Evolutionary conservation across 192 early-diverging fungal genomes (phyloP), one percentile per base, ranked within the genome.

Genomic region (Pilaira anomala): DNA sequence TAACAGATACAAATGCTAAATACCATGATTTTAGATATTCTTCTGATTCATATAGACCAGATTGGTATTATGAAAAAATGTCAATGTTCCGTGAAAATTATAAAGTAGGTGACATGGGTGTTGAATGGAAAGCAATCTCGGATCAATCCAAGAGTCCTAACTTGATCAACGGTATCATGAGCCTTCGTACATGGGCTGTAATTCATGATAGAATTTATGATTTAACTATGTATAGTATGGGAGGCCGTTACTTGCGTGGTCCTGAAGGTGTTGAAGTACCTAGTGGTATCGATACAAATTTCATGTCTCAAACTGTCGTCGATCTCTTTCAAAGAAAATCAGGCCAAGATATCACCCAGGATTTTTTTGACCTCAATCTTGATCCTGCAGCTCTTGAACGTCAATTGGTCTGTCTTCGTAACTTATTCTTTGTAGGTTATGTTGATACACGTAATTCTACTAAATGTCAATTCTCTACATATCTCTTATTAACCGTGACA

Each of bases 141-240:
- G 80, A 78, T 46, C 77, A 87, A 60, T 85, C 80, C 45, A 71
- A 44, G 46, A 41, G 59, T 13, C 46, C 63, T 45, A 76, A 56
- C 11, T 75, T 86, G 52, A 87, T 93, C n/a, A 93, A 92, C 72
- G 79, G 89, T 50, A 63, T 90, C 16, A 82, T 85, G 16, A 72
- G 77, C 41, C 81, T 46, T 19, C 78, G 60, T 67, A 78, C 61
- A 63, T 82, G 73, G 88, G 83, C 70, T 39, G 72, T 65, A 66
- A 85, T 89, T 55, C 72, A 85, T 54, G 73, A 76, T 56, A 74
- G 81, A 48, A 80, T 91, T 25, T 91, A 82, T 62, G 89, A 91
- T 60, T 66, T 91, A 40, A 80, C 85, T 7, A 66, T 65, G 40
- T 91, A 91, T 60, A 69, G 85, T 30, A 58, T 58, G 51, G 79